Conservation (phyloP, 2,329 filamentous ascomycete genomes). For the Sclerotinia glacialis region DNA sequence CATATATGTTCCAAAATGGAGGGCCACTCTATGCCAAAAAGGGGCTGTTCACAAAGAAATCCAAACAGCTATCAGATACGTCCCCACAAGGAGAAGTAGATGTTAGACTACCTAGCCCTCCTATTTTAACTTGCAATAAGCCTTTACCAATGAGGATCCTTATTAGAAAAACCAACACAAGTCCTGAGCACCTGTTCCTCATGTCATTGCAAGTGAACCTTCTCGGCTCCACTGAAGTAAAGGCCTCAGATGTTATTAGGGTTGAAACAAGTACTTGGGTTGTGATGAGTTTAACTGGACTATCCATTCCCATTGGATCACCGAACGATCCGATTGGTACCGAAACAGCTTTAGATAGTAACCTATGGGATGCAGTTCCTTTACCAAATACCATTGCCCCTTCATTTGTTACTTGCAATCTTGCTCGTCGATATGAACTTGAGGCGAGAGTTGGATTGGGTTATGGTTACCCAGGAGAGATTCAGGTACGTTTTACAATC, state of each 20-base stretch:
- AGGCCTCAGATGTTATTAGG: constrained; percentile 71
- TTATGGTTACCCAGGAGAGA: constrained; percentile 60
- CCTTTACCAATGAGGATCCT: constrained; percentile 78
- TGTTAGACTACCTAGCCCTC: constrained; percentile 79
- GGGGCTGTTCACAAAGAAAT: constrained; percentile 36
- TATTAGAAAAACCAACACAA: constrained; percentile 70
- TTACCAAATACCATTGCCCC: constrained; percentile 86
- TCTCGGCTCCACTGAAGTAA: constrained; percentile 73
- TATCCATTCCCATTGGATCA: constrained; percentile 67
- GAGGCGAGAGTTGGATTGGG: constrained; percentile 77
- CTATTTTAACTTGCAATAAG: constrained; percentile 85
- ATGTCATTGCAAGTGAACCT: constrained; percentile 79
- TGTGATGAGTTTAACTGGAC: constrained; percentile 66
- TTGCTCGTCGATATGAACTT: constrained; percentile 76
- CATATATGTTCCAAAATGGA: constrained; percentile 53
- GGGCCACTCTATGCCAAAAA: constrained; percentile 38
- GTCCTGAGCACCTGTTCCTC: constrained; percentile 68
- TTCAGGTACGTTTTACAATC: constrained; percentile 32
- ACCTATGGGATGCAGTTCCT: constrained; percentile 67
- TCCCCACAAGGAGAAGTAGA: constrained; percentile 72
- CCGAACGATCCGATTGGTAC: constrained; percentile 57
- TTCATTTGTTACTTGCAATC: constrained; percentile 84
- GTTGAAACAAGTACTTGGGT: constrained; percentile 74
- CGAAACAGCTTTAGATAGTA: constrained; percentile 67
- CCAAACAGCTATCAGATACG: constrained; percentile 41